These are phyloP conservation scores for Helianthus tuberosus DNA, from an alignment of 129 eudicot species.

Conservation along the genomic window DNA sequence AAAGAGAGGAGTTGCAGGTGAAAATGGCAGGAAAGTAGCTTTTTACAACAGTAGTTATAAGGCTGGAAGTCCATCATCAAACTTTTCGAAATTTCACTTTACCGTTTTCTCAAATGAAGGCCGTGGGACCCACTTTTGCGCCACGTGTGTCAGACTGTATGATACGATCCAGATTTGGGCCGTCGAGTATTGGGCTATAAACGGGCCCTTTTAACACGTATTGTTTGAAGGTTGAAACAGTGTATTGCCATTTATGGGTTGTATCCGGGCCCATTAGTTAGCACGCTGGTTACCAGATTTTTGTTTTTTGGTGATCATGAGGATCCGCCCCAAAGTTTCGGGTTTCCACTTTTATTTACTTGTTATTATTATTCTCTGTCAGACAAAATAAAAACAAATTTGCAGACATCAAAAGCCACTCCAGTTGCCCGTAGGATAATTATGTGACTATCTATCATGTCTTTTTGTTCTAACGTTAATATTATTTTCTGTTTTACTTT, in stretches of 20 bases:
- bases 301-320: constrained; percentile 37
- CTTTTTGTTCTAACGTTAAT: not conserved
- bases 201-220: constrained; percentile 18
- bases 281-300: constrained; percentile 40
- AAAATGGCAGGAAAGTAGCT: constrained; percentile 36
- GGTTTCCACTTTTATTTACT: constrained; percentile 25
- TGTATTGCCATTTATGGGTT: constrained; percentile 27
- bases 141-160: constrained; percentile 41
- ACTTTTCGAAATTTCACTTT: constrained; percentile 32
- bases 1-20: constrained; percentile 27
- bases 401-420: constrained; percentile 24
- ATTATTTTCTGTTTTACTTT: not conserved
- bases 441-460: constrained; percentile 16
- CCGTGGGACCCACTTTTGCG: constrained; percentile 29
- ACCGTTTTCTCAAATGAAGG: constrained; percentile 38
- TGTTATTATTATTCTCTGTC: constrained; percentile 14
- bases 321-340: constrained; percentile 44
- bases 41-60: constrained; percentile 30
- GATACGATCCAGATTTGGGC: constrained; percentile 42
- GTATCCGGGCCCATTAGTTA: constrained; percentile 27
- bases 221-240: constrained; percentile 24
- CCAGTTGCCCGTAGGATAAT: constrained; percentile 35
- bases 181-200: constrained; percentile 39
- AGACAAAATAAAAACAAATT: constrained; percentile 31
- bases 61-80: constrained; percentile 36